Evolutionary conservation across 345 rosid genomes (phyloP).

Genomic region (Odontarrhena argentea): DNA sequence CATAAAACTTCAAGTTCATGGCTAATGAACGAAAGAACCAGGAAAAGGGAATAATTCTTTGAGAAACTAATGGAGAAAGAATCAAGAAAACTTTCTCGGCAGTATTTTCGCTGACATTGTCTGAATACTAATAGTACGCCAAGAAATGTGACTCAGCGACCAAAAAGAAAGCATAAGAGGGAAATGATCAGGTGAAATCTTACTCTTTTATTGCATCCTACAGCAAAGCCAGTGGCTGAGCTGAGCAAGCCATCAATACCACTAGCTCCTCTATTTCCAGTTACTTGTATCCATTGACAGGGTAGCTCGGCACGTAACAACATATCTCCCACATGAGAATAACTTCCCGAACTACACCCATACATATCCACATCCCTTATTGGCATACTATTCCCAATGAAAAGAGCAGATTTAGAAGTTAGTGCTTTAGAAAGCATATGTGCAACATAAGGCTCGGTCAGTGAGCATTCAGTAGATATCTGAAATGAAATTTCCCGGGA

Average conservation of each 20-base stretch:
- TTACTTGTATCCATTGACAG: slow-evolving; percentile 65
- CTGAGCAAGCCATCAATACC: slow-evolving; percentile 98
- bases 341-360: slow-evolving; percentile 53
- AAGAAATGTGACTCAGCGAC: slow-evolving; percentile 14
- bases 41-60: slow-evolving; percentile 5
- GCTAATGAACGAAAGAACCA: slow-evolving; percentile 23
- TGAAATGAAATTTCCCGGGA: slow-evolving; percentile 69
- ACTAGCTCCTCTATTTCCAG: slow-evolving; percentile 98
- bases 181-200: slow-evolving; percentile 28
- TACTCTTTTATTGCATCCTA: slow-evolving; percentile 82
- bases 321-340: slow-evolving; percentile 40
- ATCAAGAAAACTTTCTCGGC: background rate
- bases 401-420: slow-evolving; percentile 67
- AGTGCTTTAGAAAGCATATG: slow-evolving; percentile 62
- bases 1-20: slow-evolving; percentile 15
- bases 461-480: slow-evolving; percentile 55
- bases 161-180: slow-evolving; percentile 16
- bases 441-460: slow-evolving; percentile 85
- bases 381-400: slow-evolving; percentile 94
- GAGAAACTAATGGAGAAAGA: slow-evolving; percentile 11
- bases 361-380: slow-evolving; percentile 94
- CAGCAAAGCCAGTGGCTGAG: slow-evolving; percentile 88
- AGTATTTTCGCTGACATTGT: background rate
- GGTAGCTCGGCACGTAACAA: slow-evolving; percentile 52
- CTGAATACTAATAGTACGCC: background rate